Conservation (phyloP, 306 rosid species). For the Oemleria cerasiformis region DNA sequence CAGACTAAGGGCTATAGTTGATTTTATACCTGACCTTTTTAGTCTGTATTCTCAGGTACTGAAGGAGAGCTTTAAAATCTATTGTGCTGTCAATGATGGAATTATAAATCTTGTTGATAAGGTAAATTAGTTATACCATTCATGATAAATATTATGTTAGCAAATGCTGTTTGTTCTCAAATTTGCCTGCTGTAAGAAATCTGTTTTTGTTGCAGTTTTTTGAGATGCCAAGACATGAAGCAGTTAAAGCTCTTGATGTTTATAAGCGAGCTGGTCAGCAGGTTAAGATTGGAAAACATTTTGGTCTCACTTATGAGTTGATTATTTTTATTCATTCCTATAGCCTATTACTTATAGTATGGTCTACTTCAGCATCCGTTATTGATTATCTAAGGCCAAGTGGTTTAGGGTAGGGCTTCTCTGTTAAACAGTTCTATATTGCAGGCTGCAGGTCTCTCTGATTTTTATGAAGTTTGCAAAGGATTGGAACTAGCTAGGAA, state of each 20-base stretch:
- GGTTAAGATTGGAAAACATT: constrained; percentile 40
- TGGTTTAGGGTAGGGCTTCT: background rate
- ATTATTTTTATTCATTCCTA: constrained; percentile 1
- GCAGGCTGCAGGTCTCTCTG: constrained; percentile 83
- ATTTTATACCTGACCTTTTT: constrained; percentile 18
- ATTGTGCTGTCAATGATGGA: constrained; percentile 91
- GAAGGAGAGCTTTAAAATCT: constrained; percentile 96
- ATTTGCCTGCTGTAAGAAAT: constrained; percentile 12
- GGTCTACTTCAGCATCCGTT: background rate
- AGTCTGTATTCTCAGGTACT: constrained; percentile 64
- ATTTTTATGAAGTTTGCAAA: constrained; percentile 90
- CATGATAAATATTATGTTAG: constrained; percentile 6
- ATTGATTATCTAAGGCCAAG: background rate
- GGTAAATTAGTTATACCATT: constrained; percentile 44
- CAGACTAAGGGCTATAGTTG: background rate
- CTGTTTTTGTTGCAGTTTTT: constrained; percentile 60
- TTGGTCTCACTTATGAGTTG: background rate
- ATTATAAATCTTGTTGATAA: constrained; percentile 97
- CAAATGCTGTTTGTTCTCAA: constrained; percentile 4
- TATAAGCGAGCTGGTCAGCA: constrained; percentile 97
- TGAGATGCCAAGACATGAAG: constrained; percentile 99
- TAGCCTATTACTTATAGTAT: background rate
- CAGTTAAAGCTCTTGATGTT: constrained; percentile 80
- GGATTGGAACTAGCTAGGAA: constrained; percentile 97
- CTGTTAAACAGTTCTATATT: constrained; percentile 27